These are phyloP conservation scores for Coprinellus micaceus DNA, from an alignment of 768 basidiomycete genomes.

Conservation along the genomic window DNA sequence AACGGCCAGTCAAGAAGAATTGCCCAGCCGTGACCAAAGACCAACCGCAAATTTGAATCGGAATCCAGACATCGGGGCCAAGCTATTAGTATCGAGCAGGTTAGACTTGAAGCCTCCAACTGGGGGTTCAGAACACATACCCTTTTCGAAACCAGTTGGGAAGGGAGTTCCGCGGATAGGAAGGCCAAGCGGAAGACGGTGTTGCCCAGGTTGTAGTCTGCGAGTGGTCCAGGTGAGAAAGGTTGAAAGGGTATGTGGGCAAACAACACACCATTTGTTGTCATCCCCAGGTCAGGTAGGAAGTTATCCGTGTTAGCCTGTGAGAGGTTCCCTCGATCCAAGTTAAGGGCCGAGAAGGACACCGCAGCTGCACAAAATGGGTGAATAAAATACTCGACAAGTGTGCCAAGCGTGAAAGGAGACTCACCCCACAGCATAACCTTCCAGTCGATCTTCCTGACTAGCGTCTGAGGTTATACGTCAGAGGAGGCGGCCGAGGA, in stretches of 20 bases:
- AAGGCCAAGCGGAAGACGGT: conserved; percentile 50
- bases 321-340: conserved; percentile 50
- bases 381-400: background rate
- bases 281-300: conserved; percentile 51
- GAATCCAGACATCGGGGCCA: conserved; percentile 64
- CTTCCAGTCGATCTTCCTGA: conserved; percentile 59
- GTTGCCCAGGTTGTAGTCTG: conserved; percentile 57
- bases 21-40: conserved; percentile 49
- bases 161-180: conserved; percentile 55
- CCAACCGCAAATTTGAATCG: conserved; percentile 54
- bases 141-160: conserved; percentile 58
- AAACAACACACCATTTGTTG: conserved; percentile 36
- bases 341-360: conserved; percentile 53
- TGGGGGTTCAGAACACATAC: conserved; percentile 24
- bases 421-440: conserved; percentile 46
- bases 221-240: background rate
- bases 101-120: background rate
- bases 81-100: conserved; percentile 28
- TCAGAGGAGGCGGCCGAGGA: background rate
- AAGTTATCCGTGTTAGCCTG: conserved; percentile 60
- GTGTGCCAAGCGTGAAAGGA: background rate
- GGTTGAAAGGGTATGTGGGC: background rate
- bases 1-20: conserved; percentile 51
- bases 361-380: conserved; percentile 42
- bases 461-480: conserved; percentile 31